A percentile compares a stretch with the other conserved stretches of the same genome.
These are phyloP conservation scores for Phytophthora brassicae DNA, from an alignment of 352 stramenopile species.

Conservation along the genomic window DNA sequence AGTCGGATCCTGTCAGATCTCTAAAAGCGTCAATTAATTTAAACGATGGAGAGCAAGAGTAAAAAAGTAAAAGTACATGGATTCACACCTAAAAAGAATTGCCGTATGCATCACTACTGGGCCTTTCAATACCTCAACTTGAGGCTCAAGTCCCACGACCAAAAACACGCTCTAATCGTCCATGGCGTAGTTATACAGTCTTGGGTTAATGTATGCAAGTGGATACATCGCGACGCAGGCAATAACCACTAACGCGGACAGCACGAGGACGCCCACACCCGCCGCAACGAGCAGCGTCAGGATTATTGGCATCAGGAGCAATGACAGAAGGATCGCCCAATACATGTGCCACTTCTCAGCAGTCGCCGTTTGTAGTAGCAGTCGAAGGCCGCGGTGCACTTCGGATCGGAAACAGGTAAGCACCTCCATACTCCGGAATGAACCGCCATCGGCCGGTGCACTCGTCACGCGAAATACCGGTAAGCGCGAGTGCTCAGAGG, in stretches of 20 bases:
- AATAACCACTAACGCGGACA: slow-evolving; percentile 18
- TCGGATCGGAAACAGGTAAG: slow-evolving; percentile 29
- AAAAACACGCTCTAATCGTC: slow-evolving; percentile 11
- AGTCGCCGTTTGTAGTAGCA: slow-evolving; percentile 17
- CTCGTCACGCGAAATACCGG: slow-evolving; percentile 1
- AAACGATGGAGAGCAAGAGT: too few species aligned
- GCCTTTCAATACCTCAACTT: slow-evolving; percentile 35
- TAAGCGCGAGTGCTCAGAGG: neutral
- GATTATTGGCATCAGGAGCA: slow-evolving; percentile 20
- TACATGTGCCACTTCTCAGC: slow-evolving; percentile 27
- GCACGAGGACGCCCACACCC: slow-evolving; percentile 23
- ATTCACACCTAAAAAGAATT: slow-evolving; percentile 1
- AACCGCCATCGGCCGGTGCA: slow-evolving; percentile 3
- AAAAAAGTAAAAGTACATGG: slow-evolving; percentile 5
- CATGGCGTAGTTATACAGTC: slow-evolving; percentile 26
- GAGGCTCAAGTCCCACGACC: slow-evolving; percentile 5
- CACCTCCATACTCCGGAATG: slow-evolving; percentile 28
- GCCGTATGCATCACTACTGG: neutral
- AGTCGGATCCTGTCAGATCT: neutral
- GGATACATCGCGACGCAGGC: slow-evolving; percentile 16
- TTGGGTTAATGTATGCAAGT: slow-evolving; percentile 26
- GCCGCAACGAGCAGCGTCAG: slow-evolving; percentile 21
- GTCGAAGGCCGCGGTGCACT: slow-evolving; percentile 22
- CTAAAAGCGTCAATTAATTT: too few species aligned
- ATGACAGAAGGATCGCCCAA: slow-evolving; percentile 25